Evolutionary conservation across 805 yeast species (phyloP), one percentile per base, ranked within the genome.

Genomic region (Candida verbasci): DNA sequence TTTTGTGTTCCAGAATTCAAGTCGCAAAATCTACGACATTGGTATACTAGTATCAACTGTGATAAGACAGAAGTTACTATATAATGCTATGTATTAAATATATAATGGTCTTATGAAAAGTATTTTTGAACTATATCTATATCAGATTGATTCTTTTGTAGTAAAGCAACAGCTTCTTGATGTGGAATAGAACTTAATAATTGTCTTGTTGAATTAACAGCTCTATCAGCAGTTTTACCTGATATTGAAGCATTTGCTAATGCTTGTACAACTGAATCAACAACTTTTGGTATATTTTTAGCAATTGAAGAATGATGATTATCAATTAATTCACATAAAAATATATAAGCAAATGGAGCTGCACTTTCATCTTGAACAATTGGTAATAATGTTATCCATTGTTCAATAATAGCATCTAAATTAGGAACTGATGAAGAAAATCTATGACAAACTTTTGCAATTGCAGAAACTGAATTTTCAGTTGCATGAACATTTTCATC

Each of bases 401-500:
- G 82, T 21, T 70, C 73, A 33, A 86, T 65, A 17, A 85, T 74
- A 17, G 73, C 68, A 44, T 82, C 77, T 39, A 78, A 61, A 52
- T 80, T 76, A 21, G 88, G 80, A 34, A 86, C 67, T 3, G 64
- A 43, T 4, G 70, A 49, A n/a, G 82, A 80, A 48, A 71, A 80
- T 11, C 77, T 61, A 43, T 80, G 84, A 42, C 89, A 70, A 8
- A 91, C 76, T 56, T 86, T 86, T 24, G 97, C 91, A 45, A 93
- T 81, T 1, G 97, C 78, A 3, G 86, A 75, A 40, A 82, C 70
- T 9, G 87, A 82, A 52, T 83, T 84, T 58, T 93, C 98, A 2
- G 97, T 88, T 4, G 97, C 94, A 38, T 74, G 74, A 27, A 85
- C 60, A 51, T 87, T 87, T 39, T 85, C 96, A 29, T 86, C 94